Base-by-base conservation (phyloP, 1,284 basidiomycete species). In the Tilletia setariae region DNA sequence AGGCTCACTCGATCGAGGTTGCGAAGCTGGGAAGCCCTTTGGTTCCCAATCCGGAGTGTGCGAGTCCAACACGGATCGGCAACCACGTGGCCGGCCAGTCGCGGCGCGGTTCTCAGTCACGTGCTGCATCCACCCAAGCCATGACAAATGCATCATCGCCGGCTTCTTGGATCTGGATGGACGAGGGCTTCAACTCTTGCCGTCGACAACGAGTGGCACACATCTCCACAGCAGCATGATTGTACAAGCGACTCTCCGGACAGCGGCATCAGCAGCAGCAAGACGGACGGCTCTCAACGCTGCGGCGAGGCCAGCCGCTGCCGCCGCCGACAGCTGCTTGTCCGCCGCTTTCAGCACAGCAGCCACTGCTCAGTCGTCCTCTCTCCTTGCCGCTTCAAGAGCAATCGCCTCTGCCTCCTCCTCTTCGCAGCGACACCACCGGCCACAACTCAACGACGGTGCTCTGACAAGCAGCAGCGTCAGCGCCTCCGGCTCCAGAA, bases 401-500 rank as follows among this genome's bases (percentile, higher is more conserved):
- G 47, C 47, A 8, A 49, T 25, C 47, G 47, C 47, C 8, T n/a
- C 47, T 49, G n/a, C 47, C 16, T 19, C 47, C 47, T 49, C 51
- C 21, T 53, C 21, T 23, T 23, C 51, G 6, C 56, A 61, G n/a
- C 30, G 15, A 35, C 30, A 61, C 8, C 30, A 61, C n/a, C 51
- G 25, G 6, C 51, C 11, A 56, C 51, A 30, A 8, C 53, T 23
- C 21, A 32, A 23, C 40, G 25, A 42, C n/a, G 19, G 2, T 9
- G 43, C 62, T 9, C 21, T 13, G 21, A 2, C 23, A 21, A 23
- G 7, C 62, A 43, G 42, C n/a, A n/a, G 1, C 40, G 9, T 3
- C 8, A 6, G 6, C 19, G 19, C 7, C 46, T 23, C 46, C 16
- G 21, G 21, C 4, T 40, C 35, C 35, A 40, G 46, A 23, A 90